phyloP scores from a whole-genome alignment of 257 asterid species.

The Scutellaria barbata region DNA sequence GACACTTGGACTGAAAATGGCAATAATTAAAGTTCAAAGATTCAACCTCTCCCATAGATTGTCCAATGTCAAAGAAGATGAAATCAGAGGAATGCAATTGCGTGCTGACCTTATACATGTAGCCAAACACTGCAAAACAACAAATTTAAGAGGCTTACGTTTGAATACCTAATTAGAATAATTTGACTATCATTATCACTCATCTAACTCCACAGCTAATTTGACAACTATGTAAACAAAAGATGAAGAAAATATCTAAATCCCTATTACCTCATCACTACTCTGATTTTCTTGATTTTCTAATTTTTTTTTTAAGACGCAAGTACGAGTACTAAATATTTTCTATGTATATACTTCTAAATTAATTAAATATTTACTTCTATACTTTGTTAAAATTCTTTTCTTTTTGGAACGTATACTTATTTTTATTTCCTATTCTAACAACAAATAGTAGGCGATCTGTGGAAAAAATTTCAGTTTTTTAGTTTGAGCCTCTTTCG shows the following conservation, averaged over 20 bases:
- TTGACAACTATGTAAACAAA: constrained; percentile 35
- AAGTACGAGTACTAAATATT: not conserved
- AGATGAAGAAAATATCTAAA: constrained; percentile 24
- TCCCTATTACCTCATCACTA: constrained; percentile 44
- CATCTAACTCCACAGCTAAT: constrained; percentile 31
- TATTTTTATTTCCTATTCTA: too few relatives aligned
- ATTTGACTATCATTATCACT: constrained; percentile 62
- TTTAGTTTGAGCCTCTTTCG: too few relatives aligned
- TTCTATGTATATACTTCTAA: too few relatives aligned
- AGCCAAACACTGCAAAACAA: constrained; percentile 41
- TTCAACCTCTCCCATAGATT: not conserved
- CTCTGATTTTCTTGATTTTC: constrained; percentile 33
- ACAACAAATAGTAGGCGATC: too few relatives aligned
- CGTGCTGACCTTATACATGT: constrained; percentile 30
- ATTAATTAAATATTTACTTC: too few relatives aligned
- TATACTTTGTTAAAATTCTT: too few relatives aligned
- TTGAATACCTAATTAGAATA: constrained; percentile 33
- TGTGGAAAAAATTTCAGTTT: too few relatives aligned
- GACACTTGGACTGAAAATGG: not conserved
- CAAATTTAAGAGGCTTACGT: constrained; percentile 18
- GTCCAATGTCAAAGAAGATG: constrained; percentile 36
- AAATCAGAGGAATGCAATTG: constrained; percentile 27
- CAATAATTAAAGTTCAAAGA: constrained; percentile 1
- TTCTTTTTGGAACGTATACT: too few relatives aligned
- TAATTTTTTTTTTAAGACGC: not conserved